phyloP scores from a whole-genome alignment of 306 rosid species.

The Acacia melanoxylon region DNA sequence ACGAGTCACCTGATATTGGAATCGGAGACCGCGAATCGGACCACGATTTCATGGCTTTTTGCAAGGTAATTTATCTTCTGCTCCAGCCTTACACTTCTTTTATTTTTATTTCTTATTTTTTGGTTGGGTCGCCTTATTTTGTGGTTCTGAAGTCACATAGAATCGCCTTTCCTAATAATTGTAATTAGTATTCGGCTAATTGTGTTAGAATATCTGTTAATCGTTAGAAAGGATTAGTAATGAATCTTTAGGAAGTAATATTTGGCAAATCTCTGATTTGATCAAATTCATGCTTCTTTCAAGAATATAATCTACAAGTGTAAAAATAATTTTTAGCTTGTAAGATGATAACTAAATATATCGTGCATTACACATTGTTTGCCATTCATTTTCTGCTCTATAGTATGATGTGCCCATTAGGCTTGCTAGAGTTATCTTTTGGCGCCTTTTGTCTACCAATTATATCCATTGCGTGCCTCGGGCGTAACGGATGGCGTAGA shows the following conservation, averaged over 20 bases:
- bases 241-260: not conserved
- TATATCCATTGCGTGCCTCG: constrained; percentile 8
- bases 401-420: not conserved
- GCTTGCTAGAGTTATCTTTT: not conserved
- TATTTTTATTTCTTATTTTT: not conserved
- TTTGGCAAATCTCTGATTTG: not conserved
- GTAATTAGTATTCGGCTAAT: not conserved
- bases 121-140: not conserved
- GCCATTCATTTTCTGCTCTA: not conserved
- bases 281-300: not conserved
- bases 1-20: constrained; percentile 72
- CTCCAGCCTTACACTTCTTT: no score
- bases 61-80: constrained; percentile 65
- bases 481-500: constrained; percentile 10
- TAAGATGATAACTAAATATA: not conserved
- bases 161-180: not conserved
- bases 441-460: not conserved
- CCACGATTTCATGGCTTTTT: constrained; percentile 89
- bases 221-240: not conserved
- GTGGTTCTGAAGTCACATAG: not conserved
- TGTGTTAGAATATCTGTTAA: not conserved
- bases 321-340: not conserved
- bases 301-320: not conserved
- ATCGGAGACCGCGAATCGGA: constrained; percentile 85
- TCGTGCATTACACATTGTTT: not conserved